Conservation (phyloP, 208 protist species). For the Acanthamoeba triangularis region DNA sequence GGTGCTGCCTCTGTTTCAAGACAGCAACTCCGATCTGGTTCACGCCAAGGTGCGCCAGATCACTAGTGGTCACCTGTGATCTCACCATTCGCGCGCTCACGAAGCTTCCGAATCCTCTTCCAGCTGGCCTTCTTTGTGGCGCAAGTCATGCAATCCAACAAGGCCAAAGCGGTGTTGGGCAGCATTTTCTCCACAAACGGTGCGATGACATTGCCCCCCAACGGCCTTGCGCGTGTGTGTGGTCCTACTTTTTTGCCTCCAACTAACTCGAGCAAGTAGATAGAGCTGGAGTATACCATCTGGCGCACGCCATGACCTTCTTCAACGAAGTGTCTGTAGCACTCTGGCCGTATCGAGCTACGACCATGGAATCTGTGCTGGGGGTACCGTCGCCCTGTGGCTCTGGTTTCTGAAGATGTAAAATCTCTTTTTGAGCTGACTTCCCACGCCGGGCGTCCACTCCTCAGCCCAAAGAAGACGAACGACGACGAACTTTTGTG, state of each 20-base stretch:
- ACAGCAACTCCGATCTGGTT: neutral
- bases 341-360: conserved; percentile 15
- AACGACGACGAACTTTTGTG: neutral
- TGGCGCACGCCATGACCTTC: conserved; percentile 31
- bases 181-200: neutral
- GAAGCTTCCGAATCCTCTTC: no score
- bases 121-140: conserved; percentile 51
- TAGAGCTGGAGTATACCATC: neutral
- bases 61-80: no score
- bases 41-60: neutral
- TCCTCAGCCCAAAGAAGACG: neutral
- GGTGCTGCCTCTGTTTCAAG: conserved; percentile 10
- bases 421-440: no score
- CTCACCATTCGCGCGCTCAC: no score
- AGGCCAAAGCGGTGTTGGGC: neutral
- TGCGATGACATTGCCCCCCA: neutral
- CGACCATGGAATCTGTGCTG: conserved; percentile 17
- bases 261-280: neutral
- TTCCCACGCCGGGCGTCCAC: no score
- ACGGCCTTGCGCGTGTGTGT: neutral
- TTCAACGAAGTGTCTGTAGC: neutral
- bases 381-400: neutral
- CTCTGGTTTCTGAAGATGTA: no score
- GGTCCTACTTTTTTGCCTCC: neutral
- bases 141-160: conserved; percentile 24